A percentile compares a stretch with the other conserved stretches of the same genome.
These are phyloP conservation scores for Naganishia kalamii DNA, from an alignment of 768 basidiomycete species.

Conservation along the genomic window DNA sequence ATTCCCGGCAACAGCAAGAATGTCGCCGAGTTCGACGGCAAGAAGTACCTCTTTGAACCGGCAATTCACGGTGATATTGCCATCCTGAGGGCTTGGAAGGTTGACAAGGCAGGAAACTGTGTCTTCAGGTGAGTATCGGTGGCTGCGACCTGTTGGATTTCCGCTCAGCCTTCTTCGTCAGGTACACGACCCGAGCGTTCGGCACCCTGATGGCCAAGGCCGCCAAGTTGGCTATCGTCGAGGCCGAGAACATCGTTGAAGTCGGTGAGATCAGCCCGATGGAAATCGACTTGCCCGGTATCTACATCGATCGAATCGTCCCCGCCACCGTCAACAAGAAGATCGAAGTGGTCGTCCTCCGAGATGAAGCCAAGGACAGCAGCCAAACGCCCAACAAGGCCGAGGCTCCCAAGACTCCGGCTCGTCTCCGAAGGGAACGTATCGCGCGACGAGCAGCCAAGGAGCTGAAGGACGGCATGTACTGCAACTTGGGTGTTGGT, in stretches of 20 bases:
- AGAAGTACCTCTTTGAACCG: slow-evolving; percentile 39
- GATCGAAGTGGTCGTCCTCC: slow-evolving; percentile 40
- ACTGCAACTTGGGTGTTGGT: slow-evolving; percentile 49
- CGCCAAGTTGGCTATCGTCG: slow-evolving; percentile 41
- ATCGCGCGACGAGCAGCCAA: slow-evolving; percentile 41
- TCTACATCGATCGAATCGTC: slow-evolving; percentile 43
- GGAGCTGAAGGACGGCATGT: slow-evolving; percentile 44
- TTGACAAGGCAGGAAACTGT: slow-evolving; percentile 44
- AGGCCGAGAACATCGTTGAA: slow-evolving; percentile 45
- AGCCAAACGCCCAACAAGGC: slow-evolving; percentile 15
- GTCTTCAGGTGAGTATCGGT: slow-evolving; percentile 35
- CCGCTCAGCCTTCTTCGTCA: neutral
- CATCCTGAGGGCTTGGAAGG: slow-evolving; percentile 43
- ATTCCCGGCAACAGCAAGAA: slow-evolving; percentile 37
- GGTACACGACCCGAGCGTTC: slow-evolving; percentile 43
- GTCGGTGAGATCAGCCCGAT: slow-evolving; percentile 40
- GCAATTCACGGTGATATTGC: slow-evolving; percentile 45
- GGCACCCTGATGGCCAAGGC: slow-evolving; percentile 38
- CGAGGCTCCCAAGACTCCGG: slow-evolving; percentile 23
- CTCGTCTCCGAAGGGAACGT: slow-evolving; percentile 29
- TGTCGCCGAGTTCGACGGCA: slow-evolving; percentile 32
- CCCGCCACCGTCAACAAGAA: slow-evolving; percentile 39
- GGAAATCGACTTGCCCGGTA: slow-evolving; percentile 43
- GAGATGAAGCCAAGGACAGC: slow-evolving; percentile 25
- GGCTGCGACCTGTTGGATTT: neutral